Conservation (phyloP, 345 rosid species). For the Ricinus communis region DNA sequence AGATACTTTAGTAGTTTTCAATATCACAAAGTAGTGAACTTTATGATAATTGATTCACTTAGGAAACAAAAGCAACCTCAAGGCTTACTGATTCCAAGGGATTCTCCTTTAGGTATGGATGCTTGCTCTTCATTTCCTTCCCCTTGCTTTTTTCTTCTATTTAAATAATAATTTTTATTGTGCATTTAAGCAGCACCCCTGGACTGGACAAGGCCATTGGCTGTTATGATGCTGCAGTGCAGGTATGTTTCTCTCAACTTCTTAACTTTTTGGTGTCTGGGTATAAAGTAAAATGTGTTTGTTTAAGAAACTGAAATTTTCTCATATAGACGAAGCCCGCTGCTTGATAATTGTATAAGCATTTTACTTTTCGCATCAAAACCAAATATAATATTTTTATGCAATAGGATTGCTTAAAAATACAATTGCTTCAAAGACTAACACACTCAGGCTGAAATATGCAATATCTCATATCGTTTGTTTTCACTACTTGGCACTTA, state of each 20-base stretch:
- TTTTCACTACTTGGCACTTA: no score
- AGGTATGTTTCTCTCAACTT: slow-evolving; percentile 37
- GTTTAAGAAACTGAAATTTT: no score
- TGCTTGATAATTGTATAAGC: no score
- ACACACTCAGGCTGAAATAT: no score
- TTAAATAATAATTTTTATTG: background rate
- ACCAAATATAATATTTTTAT: no score
- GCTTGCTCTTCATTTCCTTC: background rate
- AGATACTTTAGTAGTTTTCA: background rate
- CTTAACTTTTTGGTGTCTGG: no score
- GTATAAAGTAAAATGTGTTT: no score
- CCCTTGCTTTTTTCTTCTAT: background rate
- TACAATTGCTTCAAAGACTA: no score
- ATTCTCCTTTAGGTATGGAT: slow-evolving; percentile 40
- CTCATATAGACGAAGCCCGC: no score
- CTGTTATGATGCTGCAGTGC: slow-evolving; percentile 73
- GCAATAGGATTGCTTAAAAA: no score
- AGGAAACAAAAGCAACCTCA: slow-evolving; percentile 67
- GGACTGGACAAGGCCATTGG: slow-evolving; percentile 68
- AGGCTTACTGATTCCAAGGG: slow-evolving; percentile 52
- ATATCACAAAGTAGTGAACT: background rate
- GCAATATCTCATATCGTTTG: no score
- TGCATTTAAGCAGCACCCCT: slow-evolving; percentile 38
- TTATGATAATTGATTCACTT: background rate
- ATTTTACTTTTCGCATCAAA: no score